Evolutionary conservation across 2,329 filamentous ascomycete species (phyloP).

Genomic region (Simplicillium aogashimaense): DNA sequence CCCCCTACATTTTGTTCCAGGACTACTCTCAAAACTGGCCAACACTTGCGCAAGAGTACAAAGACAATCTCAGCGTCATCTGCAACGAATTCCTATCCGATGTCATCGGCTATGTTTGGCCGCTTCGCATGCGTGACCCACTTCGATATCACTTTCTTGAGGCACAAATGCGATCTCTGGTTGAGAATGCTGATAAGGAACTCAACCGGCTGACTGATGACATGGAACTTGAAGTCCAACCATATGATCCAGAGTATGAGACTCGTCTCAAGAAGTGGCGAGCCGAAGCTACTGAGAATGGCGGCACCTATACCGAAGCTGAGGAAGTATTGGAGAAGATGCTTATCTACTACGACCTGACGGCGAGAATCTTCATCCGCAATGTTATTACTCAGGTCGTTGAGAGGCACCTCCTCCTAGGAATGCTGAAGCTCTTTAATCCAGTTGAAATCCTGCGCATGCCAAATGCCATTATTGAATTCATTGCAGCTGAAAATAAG

Average conservation of each 20-base stretch:
- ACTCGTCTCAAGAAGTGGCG: constrained; percentile 39
- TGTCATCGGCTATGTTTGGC: constrained; percentile 40
- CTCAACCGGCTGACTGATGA: constrained; percentile 36
- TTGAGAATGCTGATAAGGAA: constrained; percentile 35
- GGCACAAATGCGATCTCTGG: constrained; percentile 34
- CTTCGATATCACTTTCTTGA: constrained; percentile 39
- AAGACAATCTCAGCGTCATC: constrained; percentile 42
- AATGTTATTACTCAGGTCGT: constrained; percentile 43
- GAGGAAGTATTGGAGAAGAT: constrained; percentile 46
- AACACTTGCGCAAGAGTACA: constrained; percentile 40
- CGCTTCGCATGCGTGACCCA: constrained; percentile 39
- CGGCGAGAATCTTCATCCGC: constrained; percentile 39
- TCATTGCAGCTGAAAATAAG: constrained; percentile 42
- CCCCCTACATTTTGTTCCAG: constrained; percentile 44
- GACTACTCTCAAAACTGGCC: constrained; percentile 44
- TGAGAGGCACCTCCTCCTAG: constrained; percentile 39
- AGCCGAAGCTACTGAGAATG: constrained; percentile 27
- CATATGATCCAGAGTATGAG: constrained; percentile 43
- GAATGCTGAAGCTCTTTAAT: constrained; percentile 42
- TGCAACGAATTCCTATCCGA: constrained; percentile 44
- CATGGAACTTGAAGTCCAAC: constrained; percentile 42
- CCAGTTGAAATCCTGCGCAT: constrained; percentile 40
- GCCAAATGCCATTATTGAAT: constrained; percentile 32
- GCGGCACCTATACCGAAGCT: constrained; percentile 36
- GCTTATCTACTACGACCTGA: constrained; percentile 45